Evolutionary conservation across 1,139 yeast species (phyloP).

Genomic region (Lodderomyces elongisporus): DNA sequence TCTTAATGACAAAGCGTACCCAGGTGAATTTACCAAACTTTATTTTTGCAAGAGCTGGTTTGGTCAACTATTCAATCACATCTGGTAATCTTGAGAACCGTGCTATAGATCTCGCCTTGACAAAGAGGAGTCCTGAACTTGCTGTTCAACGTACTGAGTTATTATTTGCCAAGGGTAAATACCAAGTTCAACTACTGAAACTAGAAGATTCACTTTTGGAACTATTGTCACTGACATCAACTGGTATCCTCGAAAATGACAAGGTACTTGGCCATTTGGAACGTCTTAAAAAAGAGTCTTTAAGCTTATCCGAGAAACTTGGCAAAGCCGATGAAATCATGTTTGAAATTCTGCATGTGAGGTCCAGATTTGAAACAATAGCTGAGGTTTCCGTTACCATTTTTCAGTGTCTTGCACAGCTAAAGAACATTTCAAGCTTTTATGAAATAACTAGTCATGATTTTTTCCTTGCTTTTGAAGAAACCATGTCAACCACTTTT

Average conservation of each 20-base stretch:
- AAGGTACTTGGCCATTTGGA: conserved; percentile 58
- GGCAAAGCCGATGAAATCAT: conserved; percentile 51
- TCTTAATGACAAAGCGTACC: conserved; percentile 59
- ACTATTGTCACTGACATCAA: conserved; percentile 53
- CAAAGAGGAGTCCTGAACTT: conserved; percentile 59
- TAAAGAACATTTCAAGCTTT: too few species aligned
- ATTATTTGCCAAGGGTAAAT: conserved; percentile 54
- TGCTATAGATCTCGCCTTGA: conserved; percentile 54
- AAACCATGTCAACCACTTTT: too few species aligned
- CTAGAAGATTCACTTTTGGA: conserved; percentile 61
- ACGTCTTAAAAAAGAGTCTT: conserved; percentile 58
- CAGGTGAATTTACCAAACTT: conserved; percentile 45
- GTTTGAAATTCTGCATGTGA: too few species aligned
- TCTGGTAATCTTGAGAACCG: conserved; percentile 60
- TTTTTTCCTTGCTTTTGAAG: too few species aligned
- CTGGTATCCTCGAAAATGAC: conserved; percentile 67
- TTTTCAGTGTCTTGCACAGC: too few species aligned
- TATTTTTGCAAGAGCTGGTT: conserved; percentile 55
- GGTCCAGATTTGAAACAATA: too few species aligned
- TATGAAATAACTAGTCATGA: too few species aligned
- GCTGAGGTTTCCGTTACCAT: too few species aligned
- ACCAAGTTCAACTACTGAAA: conserved; percentile 46
- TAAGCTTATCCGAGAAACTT: conserved; percentile 49
- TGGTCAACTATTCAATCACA: conserved; percentile 71
- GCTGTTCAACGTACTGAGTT: conserved; percentile 54